Evolutionary conservation across 1,139 yeast genomes (phyloP), one percentile per base, ranked within the genome.

Genomic region (Pichia sp.): DNA sequence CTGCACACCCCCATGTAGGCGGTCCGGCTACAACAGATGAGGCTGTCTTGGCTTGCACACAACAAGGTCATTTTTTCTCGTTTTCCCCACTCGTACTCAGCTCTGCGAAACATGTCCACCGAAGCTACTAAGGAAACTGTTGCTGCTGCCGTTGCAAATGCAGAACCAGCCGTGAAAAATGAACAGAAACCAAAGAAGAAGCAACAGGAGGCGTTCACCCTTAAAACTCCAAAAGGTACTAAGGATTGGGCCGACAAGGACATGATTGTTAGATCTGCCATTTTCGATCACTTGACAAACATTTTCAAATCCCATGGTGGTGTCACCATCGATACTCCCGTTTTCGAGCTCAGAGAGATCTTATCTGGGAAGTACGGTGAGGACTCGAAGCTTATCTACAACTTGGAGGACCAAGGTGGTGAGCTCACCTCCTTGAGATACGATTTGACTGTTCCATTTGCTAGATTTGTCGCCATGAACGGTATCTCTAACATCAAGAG

Each of bases 191-290:
- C 60, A 61, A 39, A 41, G 28, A 23, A 23, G 19, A 41, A 41
- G 19, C 46, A 48, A 28, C 45, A 57, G 50, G 25, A 23, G 21
- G 25, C 50, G 46, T 88, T 87, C 68, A 79, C 86, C 56, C 77
- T 93, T 66, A 93, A 93, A 70, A 89, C 96, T 46, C 98, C 99
- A 51, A 93, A 91, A 70, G 99, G 99, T 59, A 93, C 99, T 62
- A 87, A 87, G 68, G 99, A 93, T 70, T 93, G 99, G 99, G 87
- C 96, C 59, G 99, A 93, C 62, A 87, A 87, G 69, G 99, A 93
- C 69, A 93, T 93, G 98, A 85, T 89, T 45, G 80, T 93, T 62
- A 83, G 99, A 69, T 93, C 88, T 63, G 95, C 87, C 44, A 80
- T 93, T 57, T 93, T 93, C 67, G 74, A 75, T 50, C 80, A 89